phyloP scores from a whole-genome alignment of 2,329 filamentous ascomycete genomes.

The Penicillium sp. region DNA sequence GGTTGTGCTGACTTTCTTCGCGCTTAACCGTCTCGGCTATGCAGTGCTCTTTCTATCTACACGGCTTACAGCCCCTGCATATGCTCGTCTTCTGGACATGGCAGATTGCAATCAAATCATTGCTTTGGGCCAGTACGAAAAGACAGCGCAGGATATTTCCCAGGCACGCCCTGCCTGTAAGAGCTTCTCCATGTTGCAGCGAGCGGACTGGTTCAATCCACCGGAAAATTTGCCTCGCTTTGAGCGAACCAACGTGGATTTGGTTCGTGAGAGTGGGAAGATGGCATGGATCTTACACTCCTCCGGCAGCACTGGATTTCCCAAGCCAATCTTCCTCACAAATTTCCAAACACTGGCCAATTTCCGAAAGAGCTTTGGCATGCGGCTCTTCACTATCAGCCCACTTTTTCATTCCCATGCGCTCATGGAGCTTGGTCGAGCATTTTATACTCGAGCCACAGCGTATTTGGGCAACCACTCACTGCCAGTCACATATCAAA shows the following conservation, averaged over 20 bases:
- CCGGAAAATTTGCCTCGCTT: slow-evolving; percentile 6
- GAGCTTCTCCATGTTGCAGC: slow-evolving; percentile 18
- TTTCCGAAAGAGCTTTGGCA: slow-evolving; percentile 40
- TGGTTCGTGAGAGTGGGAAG: slow-evolving; percentile 27
- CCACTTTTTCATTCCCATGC: slow-evolving; percentile 57
- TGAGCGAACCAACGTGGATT: slow-evolving; percentile 16
- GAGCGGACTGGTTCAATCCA: slow-evolving; percentile 21
- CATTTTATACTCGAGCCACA: slow-evolving; percentile 47
- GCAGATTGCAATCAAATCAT: slow-evolving; percentile 35
- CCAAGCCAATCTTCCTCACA: slow-evolving; percentile 57
- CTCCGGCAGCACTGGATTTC: slow-evolving; percentile 55
- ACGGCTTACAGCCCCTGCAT: slow-evolving; percentile 48
- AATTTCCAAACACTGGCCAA: slow-evolving; percentile 49
- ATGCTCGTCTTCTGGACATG: slow-evolving; percentile 42
- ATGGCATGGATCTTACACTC: slow-evolving; percentile 45
- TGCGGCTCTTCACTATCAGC: slow-evolving; percentile 49
- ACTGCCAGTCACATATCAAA: slow-evolving; percentile 49
- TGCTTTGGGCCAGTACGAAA: slow-evolving; percentile 17
- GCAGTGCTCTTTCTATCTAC: slow-evolving; percentile 52
- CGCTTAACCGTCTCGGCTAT: slow-evolving; percentile 52
- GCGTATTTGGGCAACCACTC: slow-evolving; percentile 52
- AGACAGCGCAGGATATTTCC: slow-evolving; percentile 15
- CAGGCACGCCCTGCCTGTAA: slow-evolving; percentile 14
- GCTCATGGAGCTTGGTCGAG: slow-evolving; percentile 49
- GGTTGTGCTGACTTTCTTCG: slow-evolving; percentile 51